Base-by-base conservation (phyloP, 257 asterid genomes). In the Pogostemon cablin region DNA sequence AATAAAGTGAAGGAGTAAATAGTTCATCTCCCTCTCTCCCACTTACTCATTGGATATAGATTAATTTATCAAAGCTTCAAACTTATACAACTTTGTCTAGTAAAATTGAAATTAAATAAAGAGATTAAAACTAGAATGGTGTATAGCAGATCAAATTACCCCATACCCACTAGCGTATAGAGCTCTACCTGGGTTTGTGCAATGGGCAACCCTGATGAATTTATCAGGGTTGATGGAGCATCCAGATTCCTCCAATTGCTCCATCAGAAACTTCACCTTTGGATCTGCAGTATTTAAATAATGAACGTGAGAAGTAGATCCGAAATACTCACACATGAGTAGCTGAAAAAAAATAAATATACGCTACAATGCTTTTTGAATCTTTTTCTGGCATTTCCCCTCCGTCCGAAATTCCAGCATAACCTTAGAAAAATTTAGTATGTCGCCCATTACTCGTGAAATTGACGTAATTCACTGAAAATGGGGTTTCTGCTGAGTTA, bases 221-320 rank as follows among this genome's bases (percentile, higher is more conserved):
- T 37, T 66, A 3, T 81, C 78, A 41, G 78, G 77, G 38, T 82
- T 78, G 9, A 84, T 64, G 6, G 68, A 56, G 68, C 95, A 88
- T 49, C 95, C 91, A 47, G 86, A 72, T 79, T 84, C 86, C 78
- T 84, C 84, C 81, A 88, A 20, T 41, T 84, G 81, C 56, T 88
- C 95, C 72, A 67, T 79, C 62, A 88, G 66, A 62, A 86, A 78
- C 72, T 77, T 84, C 65, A 84, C 95, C 83, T 65, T 86, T 7
- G 90, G 91, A 60, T 74, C 91, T 86, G 88, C 74, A 73, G n/a
- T 9, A 47, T 9, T 47, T 3, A 9, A 48, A 0, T 4, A 5
- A 2, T 3, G 50, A 3, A 46, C 8, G 50, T 46, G 50, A 46
- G 50, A 46, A 46, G n/a, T 7, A 46, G 7, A 60, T 39, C 34